phyloP scores from a whole-genome alignment of 768 basidiomycete genomes.

The Rhizopogon roseolus region DNA sequence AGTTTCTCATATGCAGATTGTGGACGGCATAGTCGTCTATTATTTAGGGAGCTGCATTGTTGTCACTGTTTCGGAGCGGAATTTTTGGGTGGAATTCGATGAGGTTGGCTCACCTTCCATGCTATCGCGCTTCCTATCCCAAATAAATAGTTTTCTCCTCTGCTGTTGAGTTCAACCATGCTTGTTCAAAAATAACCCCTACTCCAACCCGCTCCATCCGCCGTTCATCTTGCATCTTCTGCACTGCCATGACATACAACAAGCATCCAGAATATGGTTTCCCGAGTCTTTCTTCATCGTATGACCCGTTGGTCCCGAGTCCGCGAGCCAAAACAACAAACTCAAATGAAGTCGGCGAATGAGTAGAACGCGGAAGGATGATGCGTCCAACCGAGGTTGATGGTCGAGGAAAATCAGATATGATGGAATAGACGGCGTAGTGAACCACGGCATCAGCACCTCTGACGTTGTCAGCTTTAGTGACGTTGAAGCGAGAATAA shows the following conservation, averaged over 20 bases:
- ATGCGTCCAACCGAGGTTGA: constrained; percentile 9
- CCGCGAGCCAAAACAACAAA: no score
- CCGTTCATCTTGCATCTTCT: neutral
- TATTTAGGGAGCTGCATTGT: no score
- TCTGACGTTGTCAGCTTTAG: no score
- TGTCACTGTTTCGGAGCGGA: no score
- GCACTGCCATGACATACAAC: neutral
- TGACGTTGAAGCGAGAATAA: constrained; percentile 5
- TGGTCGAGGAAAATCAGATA: neutral
- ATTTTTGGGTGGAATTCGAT: no score
- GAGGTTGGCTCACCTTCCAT: no score
- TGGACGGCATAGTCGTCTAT: no score
- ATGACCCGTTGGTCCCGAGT: constrained; percentile 4
- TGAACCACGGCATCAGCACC: neutral
- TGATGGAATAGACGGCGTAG: neutral
- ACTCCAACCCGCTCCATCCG: constrained; percentile 14
- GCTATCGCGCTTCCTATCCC: no score
- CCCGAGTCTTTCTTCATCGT: constrained; percentile 9
- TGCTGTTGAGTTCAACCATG: constrained; percentile 5
- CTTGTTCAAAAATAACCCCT: constrained; percentile 12
- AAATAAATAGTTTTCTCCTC: no score
- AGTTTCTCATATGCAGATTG: no score
- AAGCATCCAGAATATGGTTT: constrained; percentile 9
- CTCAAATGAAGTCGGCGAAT: neutral
- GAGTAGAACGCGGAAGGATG: constrained; percentile 10